Evolutionary conservation across 306 rosid species (phyloP), one percentile per base, ranked within the genome.

Genomic region (Quercus aquifolioides): DNA sequence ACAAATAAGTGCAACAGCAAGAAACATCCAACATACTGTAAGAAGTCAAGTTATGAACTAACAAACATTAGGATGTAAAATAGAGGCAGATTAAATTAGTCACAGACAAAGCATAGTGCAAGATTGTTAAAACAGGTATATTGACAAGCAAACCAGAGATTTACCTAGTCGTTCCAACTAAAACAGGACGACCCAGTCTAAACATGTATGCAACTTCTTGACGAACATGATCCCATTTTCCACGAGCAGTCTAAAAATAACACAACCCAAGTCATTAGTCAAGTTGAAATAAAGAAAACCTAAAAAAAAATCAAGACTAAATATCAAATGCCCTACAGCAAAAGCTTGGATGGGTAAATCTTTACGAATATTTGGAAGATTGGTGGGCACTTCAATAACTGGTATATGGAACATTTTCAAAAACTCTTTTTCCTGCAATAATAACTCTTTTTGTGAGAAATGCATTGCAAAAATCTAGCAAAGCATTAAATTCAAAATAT

Each of bases 121-220:
- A 74, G 75, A 30, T 64, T 15, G 12, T 30, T 30, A 64, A 62
- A 67, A 9, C 38, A n/a, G 26, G 13, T 19, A 19, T 67, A 82
- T 58, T 73, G 30, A 72, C 43, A 49, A 62, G 69, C 31, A 70
- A 55, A 60, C 69, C 82, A 85, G 7, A 74, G 77, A 67, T 52
- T 78, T 86, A 95, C 99, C 99, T 92, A 68, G 99, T 95, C 67
- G 95, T 95, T 77, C 99, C 99, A 78, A 95, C 99, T 81, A 95
- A 90, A 83, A 95, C 94, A 81, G 98, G 99, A 31, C 96, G 92
- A 31, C 99, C 96, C 88, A 87, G 91, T 85, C 87, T 84, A 80
- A 95, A 95, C 97, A 95, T 95, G 85, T 86, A 74, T 69, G 93
- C 94, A 84, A 92, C 99, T 87, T 95, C 99, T 74, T 83, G 90